Conservation (phyloP, 306 rosid species). For the Nissolia schottii region DNA sequence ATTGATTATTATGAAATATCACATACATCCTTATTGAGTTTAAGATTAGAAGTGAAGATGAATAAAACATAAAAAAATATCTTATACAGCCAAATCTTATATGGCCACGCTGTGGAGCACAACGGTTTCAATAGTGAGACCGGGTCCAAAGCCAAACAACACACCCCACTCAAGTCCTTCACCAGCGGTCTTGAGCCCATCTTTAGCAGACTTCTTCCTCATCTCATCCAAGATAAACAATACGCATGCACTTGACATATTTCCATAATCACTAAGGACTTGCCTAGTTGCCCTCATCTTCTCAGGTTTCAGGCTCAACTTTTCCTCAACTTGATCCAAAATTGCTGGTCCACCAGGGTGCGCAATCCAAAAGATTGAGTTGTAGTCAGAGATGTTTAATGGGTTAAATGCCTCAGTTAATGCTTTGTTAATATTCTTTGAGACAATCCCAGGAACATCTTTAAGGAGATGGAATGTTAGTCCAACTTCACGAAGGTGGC, state of each 20-base stretch:
- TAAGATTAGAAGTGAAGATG: neutral
- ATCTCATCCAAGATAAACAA: slow-evolving; percentile 61
- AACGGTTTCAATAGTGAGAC: slow-evolving; percentile 62
- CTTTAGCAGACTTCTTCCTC: slow-evolving; percentile 41
- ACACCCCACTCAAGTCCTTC: slow-evolving; percentile 70
- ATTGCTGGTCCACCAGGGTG: slow-evolving; percentile 34
- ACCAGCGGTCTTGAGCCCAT: slow-evolving; percentile 32
- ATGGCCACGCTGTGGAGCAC: slow-evolving; percentile 47
- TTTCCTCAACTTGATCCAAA: slow-evolving; percentile 23
- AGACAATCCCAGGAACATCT: slow-evolving; percentile 32
- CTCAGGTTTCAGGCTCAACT: slow-evolving; percentile 14
- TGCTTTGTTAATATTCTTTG: slow-evolving; percentile 24
- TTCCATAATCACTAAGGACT: slow-evolving; percentile 55
- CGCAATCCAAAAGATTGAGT: slow-evolving; percentile 34
- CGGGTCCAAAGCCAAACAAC: slow-evolving; percentile 69
- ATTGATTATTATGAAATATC: too few species aligned
- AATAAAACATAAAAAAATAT: neutral
- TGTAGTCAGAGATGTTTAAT: slow-evolving; percentile 23
- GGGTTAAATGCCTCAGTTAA: slow-evolving; percentile 28
- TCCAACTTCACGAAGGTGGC: slow-evolving; percentile 34
- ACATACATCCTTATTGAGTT: too few species aligned
- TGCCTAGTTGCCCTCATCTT: slow-evolving; percentile 39
- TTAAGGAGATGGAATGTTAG: slow-evolving; percentile 27
- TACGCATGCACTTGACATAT: slow-evolving; percentile 82
- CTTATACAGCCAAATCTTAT: neutral